Evolutionary conservation across 176 grass and related monocot genomes (phyloP), one percentile per base, ranked within the genome.

Genomic region (Raddia distichophylla): DNA sequence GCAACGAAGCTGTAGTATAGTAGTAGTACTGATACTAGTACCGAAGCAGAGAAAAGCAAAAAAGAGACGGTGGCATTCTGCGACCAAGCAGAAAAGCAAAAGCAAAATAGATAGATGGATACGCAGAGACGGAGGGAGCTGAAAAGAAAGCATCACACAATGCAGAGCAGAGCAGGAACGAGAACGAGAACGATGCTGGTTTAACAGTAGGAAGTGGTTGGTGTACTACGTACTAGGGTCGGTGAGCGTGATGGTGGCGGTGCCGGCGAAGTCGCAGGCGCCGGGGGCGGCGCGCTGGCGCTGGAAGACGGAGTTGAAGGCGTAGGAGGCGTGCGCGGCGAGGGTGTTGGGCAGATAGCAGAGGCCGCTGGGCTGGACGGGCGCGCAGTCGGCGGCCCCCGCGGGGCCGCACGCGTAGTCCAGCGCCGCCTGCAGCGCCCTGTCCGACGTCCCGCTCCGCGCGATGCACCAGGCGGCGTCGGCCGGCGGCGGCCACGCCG

Each of bases 341-440:
- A 97, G 74, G 69, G 91, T 86, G 89, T 93, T 97, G 20, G 94
- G 94, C 0, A 91, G 78, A 80, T 87, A 93, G 91, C 94, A 97
- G 34, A 85, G 70, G 8, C 89, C 94, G 17, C 78, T 65, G 15
- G 78, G 5, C 89, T 79, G 86, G 77, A 97, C 89, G 9, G 94
- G 91, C 17, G 70, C 48, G 75, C 91, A 97, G 86, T 97, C 86
- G n/a, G 82, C 94, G 46, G 69, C 83, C 2, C 91, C 89, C 20
- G 87, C 91, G 15, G 82, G 74, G 10, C 94, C 67, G 63, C 94
- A 97, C 50, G 87, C 89, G 76, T 90, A 94, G 91, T 92, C 79
- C 91, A 93, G 74, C 64, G 69, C 85, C 69, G 82, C 10, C 82
- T 90, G 82, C 79, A 93, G 40, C 52, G 78, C 13, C 82, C 6